These are phyloP conservation scores for Favolaschia claudopus DNA, from an alignment of 768 basidiomycete species.

Conservation along the genomic window DNA sequence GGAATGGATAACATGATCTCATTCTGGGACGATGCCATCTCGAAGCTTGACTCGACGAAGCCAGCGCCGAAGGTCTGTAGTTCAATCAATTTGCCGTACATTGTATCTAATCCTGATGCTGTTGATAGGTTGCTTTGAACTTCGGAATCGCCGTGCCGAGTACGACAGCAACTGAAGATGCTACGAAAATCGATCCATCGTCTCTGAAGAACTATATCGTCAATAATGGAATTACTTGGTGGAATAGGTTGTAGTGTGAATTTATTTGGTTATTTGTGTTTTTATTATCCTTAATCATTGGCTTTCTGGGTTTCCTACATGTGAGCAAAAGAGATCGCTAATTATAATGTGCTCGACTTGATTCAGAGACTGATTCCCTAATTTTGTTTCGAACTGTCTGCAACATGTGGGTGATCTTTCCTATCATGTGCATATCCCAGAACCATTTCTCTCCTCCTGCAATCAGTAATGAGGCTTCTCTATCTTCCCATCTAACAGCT, in stretches of 20 bases:
- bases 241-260: background rate
- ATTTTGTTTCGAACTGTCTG: no score
- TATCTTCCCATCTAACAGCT: conserved; percentile 4
- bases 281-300: no score
- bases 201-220: background rate
- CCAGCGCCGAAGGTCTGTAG: background rate
- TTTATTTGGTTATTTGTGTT: no score
- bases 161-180: background rate
- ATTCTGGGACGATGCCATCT: background rate
- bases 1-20: background rate
- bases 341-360: no score
- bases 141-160: background rate
- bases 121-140: background rate
- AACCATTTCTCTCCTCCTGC: no score
- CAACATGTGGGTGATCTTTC: no score
- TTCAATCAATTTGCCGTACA: no score
- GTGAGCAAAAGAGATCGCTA: no score
- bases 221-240: conserved; percentile 1
- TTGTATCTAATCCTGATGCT: background rate
- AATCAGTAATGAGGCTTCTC: no score
- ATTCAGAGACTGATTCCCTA: no score
- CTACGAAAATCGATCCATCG: background rate
- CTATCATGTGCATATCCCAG: no score
- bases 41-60: background rate
- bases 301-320: no score